These are phyloP conservation scores for Flaveria floridana DNA, from an alignment of 140 eudicot genomes.

Conservation along the genomic window DNA sequence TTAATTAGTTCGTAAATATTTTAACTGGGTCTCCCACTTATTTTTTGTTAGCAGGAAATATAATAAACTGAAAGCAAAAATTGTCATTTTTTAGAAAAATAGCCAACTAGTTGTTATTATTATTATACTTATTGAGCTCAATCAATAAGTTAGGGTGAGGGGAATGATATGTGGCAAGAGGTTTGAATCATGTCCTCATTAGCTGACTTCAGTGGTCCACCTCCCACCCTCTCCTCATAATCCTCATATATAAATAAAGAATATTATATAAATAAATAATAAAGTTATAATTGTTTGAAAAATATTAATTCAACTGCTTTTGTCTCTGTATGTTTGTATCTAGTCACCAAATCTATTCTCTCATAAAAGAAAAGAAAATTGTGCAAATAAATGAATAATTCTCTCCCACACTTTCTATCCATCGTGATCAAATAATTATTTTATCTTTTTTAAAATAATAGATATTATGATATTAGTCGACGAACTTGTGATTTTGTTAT, in stretches of 20 bases:
- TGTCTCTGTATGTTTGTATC: slow-evolving; percentile 70
- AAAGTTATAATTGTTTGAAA: neutral
- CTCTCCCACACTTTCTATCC: neutral
- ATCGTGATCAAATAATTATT: neutral
- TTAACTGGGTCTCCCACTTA: too few relatives aligned
- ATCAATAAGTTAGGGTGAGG: neutral
- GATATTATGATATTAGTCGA: too few relatives aligned
- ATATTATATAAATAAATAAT: neutral
- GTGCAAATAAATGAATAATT: neutral
- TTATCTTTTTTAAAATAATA: too few relatives aligned
- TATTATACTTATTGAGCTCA: neutral
- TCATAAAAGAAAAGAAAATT: neutral
- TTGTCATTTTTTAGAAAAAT: too few relatives aligned
- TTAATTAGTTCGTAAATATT: too few relatives aligned
- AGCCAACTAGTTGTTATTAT: too few relatives aligned
- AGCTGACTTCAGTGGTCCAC: slow-evolving; percentile 43
- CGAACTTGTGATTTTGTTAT: neutral
- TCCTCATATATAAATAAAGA: neutral
- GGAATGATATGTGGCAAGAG: slow-evolving; percentile 22
- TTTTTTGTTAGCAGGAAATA: neutral
- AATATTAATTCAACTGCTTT: slow-evolving; percentile 48
- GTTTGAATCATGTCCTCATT: slow-evolving; percentile 27
- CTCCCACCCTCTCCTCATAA: slow-evolving; percentile 33
- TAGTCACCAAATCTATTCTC: slow-evolving; percentile 49
- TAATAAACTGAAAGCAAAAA: too few relatives aligned